Conservation (phyloP, 2,329 filamentous ascomycete genomes). For the Colletotrichum abscissum region DNA sequence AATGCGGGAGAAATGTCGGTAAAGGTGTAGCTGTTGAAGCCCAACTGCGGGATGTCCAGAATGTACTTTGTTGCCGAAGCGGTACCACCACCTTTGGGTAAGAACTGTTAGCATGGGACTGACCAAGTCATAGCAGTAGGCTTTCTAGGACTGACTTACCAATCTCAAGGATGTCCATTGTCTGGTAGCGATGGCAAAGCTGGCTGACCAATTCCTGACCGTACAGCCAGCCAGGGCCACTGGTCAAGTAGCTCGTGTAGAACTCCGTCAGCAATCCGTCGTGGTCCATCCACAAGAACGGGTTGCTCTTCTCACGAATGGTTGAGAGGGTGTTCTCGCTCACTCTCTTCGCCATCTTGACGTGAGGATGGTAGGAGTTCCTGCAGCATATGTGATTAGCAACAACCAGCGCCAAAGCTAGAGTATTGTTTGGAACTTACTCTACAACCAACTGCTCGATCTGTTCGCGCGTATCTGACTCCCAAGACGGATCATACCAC, state of each 20-base stretch:
- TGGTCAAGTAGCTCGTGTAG: conserved; percentile 14
- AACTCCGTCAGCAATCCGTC: conserved; percentile 19
- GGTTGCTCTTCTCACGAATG: conserved; percentile 15
- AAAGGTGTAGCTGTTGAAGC: conserved; percentile 38
- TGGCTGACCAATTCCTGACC: background rate
- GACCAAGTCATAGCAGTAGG: too few relatives aligned
- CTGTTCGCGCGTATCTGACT: background rate
- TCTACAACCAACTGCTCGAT: background rate
- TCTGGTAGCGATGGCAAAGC: background rate
- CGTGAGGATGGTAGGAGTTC: background rate
- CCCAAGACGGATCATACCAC: background rate
- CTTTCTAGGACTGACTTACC: background rate
- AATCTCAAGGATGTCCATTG: conserved; percentile 45
- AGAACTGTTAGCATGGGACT: too few relatives aligned
- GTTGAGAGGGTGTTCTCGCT: conserved; percentile 4
- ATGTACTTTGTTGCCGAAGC: conserved; percentile 13
- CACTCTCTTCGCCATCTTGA: background rate
- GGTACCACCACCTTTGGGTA: conserved; percentile 7
- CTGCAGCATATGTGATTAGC: background rate
- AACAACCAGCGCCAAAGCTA: background rate
- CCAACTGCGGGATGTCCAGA: conserved; percentile 3
- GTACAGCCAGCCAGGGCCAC: conserved; percentile 10
- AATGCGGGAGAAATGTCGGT: conserved; percentile 40
- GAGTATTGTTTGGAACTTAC: background rate
- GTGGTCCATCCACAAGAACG: conserved; percentile 19